Evolutionary conservation across 2,329 filamentous ascomycete species (phyloP).

Genomic region (Fusarium cyanostomum): DNA sequence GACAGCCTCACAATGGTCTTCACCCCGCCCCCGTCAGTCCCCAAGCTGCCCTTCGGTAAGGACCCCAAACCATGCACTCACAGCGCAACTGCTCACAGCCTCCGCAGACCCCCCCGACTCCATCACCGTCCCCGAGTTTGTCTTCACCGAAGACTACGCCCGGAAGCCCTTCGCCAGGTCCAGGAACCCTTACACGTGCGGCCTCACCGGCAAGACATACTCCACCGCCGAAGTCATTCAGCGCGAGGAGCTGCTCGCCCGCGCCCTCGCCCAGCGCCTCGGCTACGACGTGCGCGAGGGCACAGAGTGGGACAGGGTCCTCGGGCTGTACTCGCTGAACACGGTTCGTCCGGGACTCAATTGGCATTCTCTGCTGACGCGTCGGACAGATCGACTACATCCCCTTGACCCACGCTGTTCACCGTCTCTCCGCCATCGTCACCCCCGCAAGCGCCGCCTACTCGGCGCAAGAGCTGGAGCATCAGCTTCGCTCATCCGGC

Average conservation of each 20-base stretch:
- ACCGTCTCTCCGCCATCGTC: constrained; percentile 77
- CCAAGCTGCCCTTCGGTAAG: constrained; percentile 64
- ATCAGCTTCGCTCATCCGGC: constrained; percentile 75
- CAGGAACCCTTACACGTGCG: constrained; percentile 79
- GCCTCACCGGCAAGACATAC: constrained; percentile 74
- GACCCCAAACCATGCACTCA: constrained; percentile 15
- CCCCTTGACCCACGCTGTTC: constrained; percentile 76
- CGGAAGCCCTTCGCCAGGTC: constrained; percentile 71
- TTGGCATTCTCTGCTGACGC: background rate
- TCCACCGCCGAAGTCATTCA: constrained; percentile 69
- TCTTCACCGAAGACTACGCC: constrained; percentile 77
- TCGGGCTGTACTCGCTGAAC: constrained; percentile 81
- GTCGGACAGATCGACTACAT: constrained; percentile 75
- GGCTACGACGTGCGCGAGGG: constrained; percentile 76
- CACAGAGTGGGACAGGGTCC: constrained; percentile 83
- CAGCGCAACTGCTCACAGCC: background rate
- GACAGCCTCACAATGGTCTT: constrained; percentile 59
- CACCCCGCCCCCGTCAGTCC: constrained; percentile 68
- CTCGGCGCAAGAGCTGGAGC: constrained; percentile 73
- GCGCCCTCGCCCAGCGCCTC: constrained; percentile 75
- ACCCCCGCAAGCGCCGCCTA: constrained; percentile 81
- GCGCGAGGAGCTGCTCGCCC: constrained; percentile 72
- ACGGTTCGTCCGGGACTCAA: constrained; percentile 62
- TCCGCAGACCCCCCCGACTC: constrained; percentile 72
- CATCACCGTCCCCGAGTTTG: constrained; percentile 79